These are phyloP conservation scores for Pythium scleroteichum DNA, from an alignment of 352 stramenopile species.

Conservation along the genomic window DNA sequence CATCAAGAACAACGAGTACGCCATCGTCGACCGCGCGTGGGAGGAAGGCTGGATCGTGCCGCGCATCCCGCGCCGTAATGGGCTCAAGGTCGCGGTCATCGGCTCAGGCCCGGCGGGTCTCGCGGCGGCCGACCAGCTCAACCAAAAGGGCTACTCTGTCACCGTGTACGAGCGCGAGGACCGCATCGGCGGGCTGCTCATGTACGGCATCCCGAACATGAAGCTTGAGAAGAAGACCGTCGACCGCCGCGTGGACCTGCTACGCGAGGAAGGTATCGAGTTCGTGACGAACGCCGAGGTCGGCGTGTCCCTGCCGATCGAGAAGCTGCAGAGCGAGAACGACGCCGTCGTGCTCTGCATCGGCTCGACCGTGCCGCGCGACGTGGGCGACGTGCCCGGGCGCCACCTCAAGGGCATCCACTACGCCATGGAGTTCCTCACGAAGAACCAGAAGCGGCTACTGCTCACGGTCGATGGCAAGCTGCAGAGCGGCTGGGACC, in stretches of 20 bases:
- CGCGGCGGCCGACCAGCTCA: conserved; percentile 95
- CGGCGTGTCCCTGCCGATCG: conserved; percentile 83
- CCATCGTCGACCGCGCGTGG: conserved; percentile 96
- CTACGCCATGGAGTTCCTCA: conserved; percentile 98
- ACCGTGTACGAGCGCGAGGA: conserved; percentile 98
- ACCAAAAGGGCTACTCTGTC: conserved; percentile 97
- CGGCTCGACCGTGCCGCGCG: conserved; percentile 94
- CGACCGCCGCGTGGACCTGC: conserved; percentile 92
- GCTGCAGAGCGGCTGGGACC: conserved; percentile 95
- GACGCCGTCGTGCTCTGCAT: conserved; percentile 95
- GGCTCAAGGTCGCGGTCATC: conserved; percentile 95
- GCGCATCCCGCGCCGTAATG: conserved; percentile 91
- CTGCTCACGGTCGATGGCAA: conserved; percentile 95
- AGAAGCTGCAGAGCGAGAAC: conserved; percentile 66
- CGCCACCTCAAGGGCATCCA: conserved; percentile 94
- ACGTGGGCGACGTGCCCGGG: conserved; percentile 84
- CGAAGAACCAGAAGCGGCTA: conserved; percentile 97
- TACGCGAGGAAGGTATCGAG: conserved; percentile 96
- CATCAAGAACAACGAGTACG: conserved; percentile 99
- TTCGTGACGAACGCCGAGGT: conserved; percentile 97
- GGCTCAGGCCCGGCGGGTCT: conserved; percentile 93
- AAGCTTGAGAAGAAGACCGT: conserved; percentile 98
- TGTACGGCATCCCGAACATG: conserved; percentile 99
- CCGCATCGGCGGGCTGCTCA: conserved; percentile 94
- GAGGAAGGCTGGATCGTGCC: conserved; percentile 96